Percentiles rank a stretch among this genome's conserved stretches.
These are phyloP conservation scores for Fusarium acutatum DNA, from an alignment of 2,329 filamentous ascomycete species.

Conservation along the genomic window DNA sequence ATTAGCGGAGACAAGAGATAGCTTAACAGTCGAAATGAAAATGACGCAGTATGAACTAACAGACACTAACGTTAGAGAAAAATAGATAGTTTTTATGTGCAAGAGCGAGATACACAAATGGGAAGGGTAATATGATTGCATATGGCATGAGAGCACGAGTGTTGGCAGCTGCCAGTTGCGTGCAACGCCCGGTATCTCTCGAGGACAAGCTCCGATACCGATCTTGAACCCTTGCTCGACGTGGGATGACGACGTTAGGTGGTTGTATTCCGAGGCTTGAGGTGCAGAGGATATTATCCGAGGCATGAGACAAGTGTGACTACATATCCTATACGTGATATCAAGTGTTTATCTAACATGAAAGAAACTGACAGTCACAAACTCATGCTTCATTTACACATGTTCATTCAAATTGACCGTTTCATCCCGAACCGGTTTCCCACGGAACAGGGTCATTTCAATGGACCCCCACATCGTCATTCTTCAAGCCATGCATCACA, in stretches of 20 bases:
- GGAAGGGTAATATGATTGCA: constrained; percentile 2
- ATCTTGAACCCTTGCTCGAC: constrained; percentile 27
- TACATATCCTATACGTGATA: background rate
- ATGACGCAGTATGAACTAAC: constrained; percentile 39
- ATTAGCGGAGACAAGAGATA: constrained; percentile 10
- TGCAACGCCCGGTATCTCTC: constrained; percentile 21
- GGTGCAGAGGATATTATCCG: constrained; percentile 1
- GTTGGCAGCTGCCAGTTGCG: constrained; percentile 8
- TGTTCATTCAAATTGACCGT: constrained; percentile 20
- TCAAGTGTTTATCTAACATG: background rate
- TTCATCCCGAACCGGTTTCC: constrained; percentile 38
- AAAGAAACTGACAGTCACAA: background rate
- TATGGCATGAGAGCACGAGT: constrained; percentile 1
- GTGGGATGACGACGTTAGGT: constrained; percentile 30
- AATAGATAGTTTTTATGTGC: background rate
- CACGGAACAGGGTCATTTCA: constrained; percentile 32
- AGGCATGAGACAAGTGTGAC: background rate
- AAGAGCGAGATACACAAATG: background rate
- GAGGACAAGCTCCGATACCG: constrained; percentile 23
- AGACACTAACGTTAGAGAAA: constrained; percentile 23
- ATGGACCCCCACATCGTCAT: constrained; percentile 32
- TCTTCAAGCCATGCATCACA: background rate
- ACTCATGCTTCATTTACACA: background rate
- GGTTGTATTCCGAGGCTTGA: constrained; percentile 8
- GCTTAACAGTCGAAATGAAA: constrained; percentile 34